A percentile compares a stretch with the other conserved stretches of the same genome.
phyloP scores from a whole-genome alignment of 2,329 filamentous ascomycete genomes.

The Claviceps arundinis region DNA sequence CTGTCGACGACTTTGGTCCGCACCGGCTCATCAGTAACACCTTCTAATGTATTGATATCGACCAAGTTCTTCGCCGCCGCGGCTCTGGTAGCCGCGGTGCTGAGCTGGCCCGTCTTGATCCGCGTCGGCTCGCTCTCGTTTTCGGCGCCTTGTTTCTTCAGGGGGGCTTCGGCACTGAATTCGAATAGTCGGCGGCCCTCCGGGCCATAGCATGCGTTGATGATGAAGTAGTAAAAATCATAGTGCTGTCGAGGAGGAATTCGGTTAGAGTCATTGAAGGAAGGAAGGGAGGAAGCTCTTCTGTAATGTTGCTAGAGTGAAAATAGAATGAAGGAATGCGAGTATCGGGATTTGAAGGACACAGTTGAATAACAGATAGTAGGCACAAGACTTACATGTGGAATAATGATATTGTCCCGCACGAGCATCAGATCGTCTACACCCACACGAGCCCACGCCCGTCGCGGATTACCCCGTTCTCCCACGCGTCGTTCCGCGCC shows the following conservation, averaged over 20 bases:
- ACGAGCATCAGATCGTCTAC: conserved; percentile 95
- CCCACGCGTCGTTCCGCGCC: conserved; percentile 72
- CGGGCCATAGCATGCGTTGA: conserved; percentile 71
- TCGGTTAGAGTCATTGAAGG: not conserved
- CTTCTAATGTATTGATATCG: conserved; percentile 52
- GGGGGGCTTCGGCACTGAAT: conserved; percentile 44
- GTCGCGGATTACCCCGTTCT: conserved; percentile 49
- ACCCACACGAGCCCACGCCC: conserved; percentile 84
- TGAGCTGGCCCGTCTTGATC: conserved; percentile 13
- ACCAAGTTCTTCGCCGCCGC: conserved; percentile 26
- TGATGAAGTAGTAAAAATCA: conserved; percentile 92
- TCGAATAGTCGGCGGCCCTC: conserved; percentile 63
- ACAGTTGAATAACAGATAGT: not conserved
- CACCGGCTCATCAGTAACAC: conserved; percentile 61
- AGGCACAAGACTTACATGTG: conserved; percentile 55
- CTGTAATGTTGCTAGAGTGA: not conserved
- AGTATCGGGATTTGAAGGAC: not conserved
- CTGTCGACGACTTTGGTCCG: conserved; percentile 91
- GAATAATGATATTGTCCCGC: conserved; percentile 78
- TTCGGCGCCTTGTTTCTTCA: conserved; percentile 5
- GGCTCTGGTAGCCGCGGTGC: conserved; percentile 21
- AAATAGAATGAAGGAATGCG: too few relatives aligned
- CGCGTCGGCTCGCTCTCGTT: not conserved
- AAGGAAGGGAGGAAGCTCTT: not conserved
- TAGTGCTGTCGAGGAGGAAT: conserved; percentile 53